A percentile compares a stretch with the other conserved stretches of the same genome.
Conservation (phyloP, 2,329 filamentous ascomycete species). For the Pseudogymnoascus sp. region DNA sequence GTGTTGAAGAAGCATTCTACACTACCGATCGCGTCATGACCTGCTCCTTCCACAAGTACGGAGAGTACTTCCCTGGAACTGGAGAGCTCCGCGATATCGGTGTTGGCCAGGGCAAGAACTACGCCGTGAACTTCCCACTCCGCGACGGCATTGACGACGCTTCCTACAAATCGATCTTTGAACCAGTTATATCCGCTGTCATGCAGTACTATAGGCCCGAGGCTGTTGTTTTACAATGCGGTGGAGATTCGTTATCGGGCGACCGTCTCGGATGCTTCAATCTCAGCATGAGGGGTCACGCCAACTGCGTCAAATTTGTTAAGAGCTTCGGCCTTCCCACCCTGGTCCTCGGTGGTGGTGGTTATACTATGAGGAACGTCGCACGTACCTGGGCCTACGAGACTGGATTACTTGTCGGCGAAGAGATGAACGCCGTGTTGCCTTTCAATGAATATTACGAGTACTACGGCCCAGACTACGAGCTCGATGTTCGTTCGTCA, state of each 20-base stretch:
- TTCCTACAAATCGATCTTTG: conserved; percentile 85
- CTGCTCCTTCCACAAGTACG: conserved; percentile 92
- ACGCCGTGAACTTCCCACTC: conserved; percentile 84
- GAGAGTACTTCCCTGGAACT: conserved; percentile 90
- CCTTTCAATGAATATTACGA: conserved; percentile 96
- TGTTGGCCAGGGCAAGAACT: conserved; percentile 79
- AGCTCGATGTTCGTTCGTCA: conserved; percentile 79
- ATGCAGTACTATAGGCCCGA: conserved; percentile 83
- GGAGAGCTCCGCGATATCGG: conserved; percentile 81
- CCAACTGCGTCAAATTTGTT: conserved; percentile 86
- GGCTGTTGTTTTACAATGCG: conserved; percentile 92
- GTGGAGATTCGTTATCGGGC: conserved; percentile 87
- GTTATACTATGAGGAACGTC: conserved; percentile 96
- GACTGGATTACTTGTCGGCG: conserved; percentile 79
- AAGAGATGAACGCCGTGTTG: conserved; percentile 72
- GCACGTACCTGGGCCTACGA: conserved; percentile 96
- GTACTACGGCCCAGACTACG: conserved; percentile 88
- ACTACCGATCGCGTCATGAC: conserved; percentile 91
- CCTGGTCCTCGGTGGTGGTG: conserved; percentile 88
- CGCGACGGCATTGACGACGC: conserved; percentile 86
- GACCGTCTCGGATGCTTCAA: conserved; percentile 96
- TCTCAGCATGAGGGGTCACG: conserved; percentile 91
- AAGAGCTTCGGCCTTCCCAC: conserved; percentile 79
- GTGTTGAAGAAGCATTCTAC: conserved; percentile 89
- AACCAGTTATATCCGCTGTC: conserved; percentile 78